phyloP scores from a whole-genome alignment of 2,329 filamentous ascomycete genomes.

The Talaromyces piceae region DNA sequence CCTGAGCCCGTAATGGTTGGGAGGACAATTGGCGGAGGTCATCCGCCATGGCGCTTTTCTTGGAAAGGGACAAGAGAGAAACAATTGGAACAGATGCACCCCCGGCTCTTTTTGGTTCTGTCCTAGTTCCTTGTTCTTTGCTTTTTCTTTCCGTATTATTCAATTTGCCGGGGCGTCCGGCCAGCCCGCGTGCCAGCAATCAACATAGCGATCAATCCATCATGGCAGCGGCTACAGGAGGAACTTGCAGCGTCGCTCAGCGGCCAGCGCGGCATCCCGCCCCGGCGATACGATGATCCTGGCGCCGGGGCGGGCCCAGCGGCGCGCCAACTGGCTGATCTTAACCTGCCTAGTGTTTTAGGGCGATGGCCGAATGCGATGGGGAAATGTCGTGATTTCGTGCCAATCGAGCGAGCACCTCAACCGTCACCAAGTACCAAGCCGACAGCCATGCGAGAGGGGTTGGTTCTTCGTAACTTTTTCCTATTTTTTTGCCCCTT shows the following conservation, averaged over 20 bases:
- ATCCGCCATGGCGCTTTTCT: slow-evolving; percentile 5
- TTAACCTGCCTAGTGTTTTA: slow-evolving; percentile 11
- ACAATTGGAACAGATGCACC: background rate
- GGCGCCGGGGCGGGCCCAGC: background rate
- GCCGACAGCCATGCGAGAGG: background rate
- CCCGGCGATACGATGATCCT: background rate
- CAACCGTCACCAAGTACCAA: too few relatives aligned
- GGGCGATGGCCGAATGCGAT: slow-evolving; percentile 36
- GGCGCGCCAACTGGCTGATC: background rate
- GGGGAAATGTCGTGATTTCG: slow-evolving; percentile 37
- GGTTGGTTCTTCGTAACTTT: background rate
- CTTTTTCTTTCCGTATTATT: background rate
- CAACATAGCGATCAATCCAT: too few relatives aligned
- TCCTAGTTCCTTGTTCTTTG: too few relatives aligned
- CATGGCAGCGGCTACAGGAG: background rate
- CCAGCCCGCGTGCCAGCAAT: background rate
- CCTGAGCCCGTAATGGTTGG: background rate
- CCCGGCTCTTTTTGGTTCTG: background rate
- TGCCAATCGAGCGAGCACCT: background rate
- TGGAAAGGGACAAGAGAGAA: background rate
- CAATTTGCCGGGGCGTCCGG: background rate
- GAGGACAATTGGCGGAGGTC: background rate
- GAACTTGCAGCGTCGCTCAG: background rate
- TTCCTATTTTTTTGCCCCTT: background rate
- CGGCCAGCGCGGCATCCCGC: background rate